Evolutionary conservation across 108 stramenopile species (phyloP), one percentile per base, ranked within the genome.

Genomic region (Cyclotella kingstonii): DNA sequence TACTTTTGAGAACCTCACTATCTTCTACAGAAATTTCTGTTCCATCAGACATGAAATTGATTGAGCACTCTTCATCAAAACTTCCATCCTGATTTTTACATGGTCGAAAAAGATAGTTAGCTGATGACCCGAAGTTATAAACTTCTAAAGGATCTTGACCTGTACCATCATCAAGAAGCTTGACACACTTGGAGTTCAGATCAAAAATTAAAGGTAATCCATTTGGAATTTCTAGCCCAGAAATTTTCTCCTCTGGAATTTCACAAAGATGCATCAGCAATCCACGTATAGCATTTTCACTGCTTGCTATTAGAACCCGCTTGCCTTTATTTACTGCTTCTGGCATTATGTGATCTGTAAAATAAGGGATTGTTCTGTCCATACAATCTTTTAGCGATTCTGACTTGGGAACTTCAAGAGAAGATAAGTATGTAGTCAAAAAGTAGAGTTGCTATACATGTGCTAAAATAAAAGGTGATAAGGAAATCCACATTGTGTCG

Each of bases 241-340:
- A 77, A 50, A 99, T 96, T 41, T 91, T 87, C 0, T 96, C 94
- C 27, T 88, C 89, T 9, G 95, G 90, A 33, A 99, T 98, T 26
- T 91, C 95, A 60, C 97, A 98, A 4, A 99, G 73, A 69, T 98
- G 91, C 95, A 98, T 98, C 9, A 98, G 75, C 4, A 99, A 73
- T 0, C 97, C 99, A 43, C 99, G 90, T 46, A 99, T 94, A n/a
- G 96, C 94, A 83, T 98, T 98, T 56, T 98, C 99, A 54, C 94
- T 94, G 34, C 93, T 93, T 11, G 93, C 88, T 34, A 99, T 96
- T 17, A 99, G 61, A 2, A 99, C 94, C 14, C 90, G 79, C 80
- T 99, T 98, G 17, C 96, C 95, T 38, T 93, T 78, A 27, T 79
- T 84, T 22, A 99, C 78, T 17, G 84, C 85, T 55, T 86, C 83